A percentile compares a stretch with the other conserved stretches of the same genome.
phyloP scores from a whole-genome alignment of 2,329 filamentous ascomycete species.

The Hypoxylon sp. region DNA sequence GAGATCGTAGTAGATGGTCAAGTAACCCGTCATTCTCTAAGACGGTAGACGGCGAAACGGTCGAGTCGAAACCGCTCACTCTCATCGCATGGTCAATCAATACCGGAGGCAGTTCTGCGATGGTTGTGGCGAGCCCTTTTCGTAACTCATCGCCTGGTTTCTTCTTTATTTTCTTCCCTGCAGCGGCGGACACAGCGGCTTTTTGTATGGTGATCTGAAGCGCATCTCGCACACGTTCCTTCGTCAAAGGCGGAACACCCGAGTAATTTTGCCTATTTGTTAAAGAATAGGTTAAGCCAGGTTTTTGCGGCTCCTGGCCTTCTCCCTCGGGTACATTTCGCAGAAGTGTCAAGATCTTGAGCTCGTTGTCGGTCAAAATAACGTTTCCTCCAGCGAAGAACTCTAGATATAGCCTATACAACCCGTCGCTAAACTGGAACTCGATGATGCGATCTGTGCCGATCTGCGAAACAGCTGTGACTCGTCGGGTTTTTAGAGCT shows the following conservation, averaged over 20 bases:
- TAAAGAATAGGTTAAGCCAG: slow-evolving; percentile 81
- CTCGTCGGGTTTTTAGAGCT: slow-evolving; percentile 83
- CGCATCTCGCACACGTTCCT: slow-evolving; percentile 73
- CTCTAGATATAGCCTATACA: slow-evolving; percentile 87
- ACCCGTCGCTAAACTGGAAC: slow-evolving; percentile 89
- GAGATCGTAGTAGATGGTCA: slow-evolving; percentile 70
- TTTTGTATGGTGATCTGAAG: slow-evolving; percentile 72
- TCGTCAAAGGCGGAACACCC: slow-evolving; percentile 78
- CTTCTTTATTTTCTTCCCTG: slow-evolving; percentile 73
- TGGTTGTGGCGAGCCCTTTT: slow-evolving; percentile 81
- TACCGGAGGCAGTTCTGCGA: slow-evolving; percentile 88
- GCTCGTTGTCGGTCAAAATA: slow-evolving; percentile 84
- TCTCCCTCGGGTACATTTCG: slow-evolving; percentile 82
- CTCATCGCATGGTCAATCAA: slow-evolving; percentile 87
- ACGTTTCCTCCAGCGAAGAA: slow-evolving; percentile 98
- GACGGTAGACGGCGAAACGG: slow-evolving; percentile 72
- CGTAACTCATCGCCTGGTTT: slow-evolving; percentile 79
- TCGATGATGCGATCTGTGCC: slow-evolving; percentile 95
- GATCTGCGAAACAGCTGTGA: slow-evolving; percentile 83
- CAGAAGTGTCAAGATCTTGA: slow-evolving; percentile 82
- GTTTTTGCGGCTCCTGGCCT: slow-evolving; percentile 82
- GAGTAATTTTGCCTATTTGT: slow-evolving; percentile 84
- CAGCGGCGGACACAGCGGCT: slow-evolving; percentile 58
- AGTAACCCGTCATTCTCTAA: slow-evolving; percentile 71
- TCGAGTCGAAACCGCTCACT: slow-evolving; percentile 73